Conservation (phyloP, 2,329 filamentous ascomycete species). For the Didymella keratinophila region DNA sequence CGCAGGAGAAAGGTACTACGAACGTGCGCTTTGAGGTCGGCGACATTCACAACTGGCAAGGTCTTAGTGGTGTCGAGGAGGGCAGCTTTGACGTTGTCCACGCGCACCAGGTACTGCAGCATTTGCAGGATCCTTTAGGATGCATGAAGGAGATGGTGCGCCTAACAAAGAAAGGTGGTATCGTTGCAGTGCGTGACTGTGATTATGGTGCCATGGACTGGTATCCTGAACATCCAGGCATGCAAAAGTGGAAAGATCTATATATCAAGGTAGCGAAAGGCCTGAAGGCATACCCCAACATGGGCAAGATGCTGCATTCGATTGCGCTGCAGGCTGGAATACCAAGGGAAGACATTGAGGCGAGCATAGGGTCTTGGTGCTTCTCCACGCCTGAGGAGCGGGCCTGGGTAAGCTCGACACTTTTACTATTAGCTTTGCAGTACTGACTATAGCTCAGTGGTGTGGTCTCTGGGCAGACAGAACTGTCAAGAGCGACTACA, state of each 20-base stretch:
- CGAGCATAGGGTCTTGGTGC: constrained; percentile 53
- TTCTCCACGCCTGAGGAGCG: constrained; percentile 52
- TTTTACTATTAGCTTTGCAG: no score
- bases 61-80: constrained; percentile 51
- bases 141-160: constrained; percentile 63
- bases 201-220: constrained; percentile 49
- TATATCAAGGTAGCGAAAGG: constrained; percentile 45
- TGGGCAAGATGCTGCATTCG: constrained; percentile 48
- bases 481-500: constrained; percentile 46
- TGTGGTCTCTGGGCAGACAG: constrained; percentile 52
- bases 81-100: constrained; percentile 66
- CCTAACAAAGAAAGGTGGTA: constrained; percentile 61
- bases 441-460: constrained; percentile 36
- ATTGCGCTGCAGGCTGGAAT: constrained; percentile 52
- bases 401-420: constrained; percentile 32
- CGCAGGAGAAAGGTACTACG: constrained; percentile 45
- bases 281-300: constrained; percentile 45
- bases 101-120: constrained; percentile 65
- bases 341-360: constrained; percentile 48
- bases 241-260: constrained; percentile 48
- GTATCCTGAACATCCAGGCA: constrained; percentile 48
- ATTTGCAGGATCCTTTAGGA: constrained; percentile 60
- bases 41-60: constrained; percentile 54
- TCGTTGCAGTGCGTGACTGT: constrained; percentile 58
- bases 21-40: constrained; percentile 53